Conservation (phyloP, 106 monocot species). For the Platanthera zijinensis region DNA sequence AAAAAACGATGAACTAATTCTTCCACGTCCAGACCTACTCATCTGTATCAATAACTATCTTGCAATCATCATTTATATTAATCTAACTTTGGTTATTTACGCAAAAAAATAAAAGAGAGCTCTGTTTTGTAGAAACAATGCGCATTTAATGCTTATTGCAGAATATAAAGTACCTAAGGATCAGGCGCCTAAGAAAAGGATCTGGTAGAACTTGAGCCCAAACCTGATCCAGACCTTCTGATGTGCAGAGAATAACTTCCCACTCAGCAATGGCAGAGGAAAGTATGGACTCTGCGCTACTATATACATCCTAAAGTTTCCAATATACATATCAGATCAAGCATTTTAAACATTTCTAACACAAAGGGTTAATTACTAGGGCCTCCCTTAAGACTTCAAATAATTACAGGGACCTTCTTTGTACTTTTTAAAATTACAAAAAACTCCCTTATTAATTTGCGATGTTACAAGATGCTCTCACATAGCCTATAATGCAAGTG, state of each 20-base stretch:
- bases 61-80: background rate
- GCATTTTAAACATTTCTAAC: background rate
- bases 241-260: constrained; percentile 76
- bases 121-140: background rate
- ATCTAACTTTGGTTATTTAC: background rate
- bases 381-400: no score
- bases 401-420: no score
- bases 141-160: background rate
- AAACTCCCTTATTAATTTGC: no score
- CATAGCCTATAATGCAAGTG: no score
- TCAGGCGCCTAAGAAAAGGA: constrained; percentile 80
- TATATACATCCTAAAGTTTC: constrained; percentile 45
- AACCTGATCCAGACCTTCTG: constrained; percentile 49
- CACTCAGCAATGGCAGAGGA: constrained; percentile 74
- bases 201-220: constrained; percentile 83
- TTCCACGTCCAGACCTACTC: background rate
- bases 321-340: constrained; percentile 12
- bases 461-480: no score
- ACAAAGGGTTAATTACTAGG: background rate
- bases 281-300: constrained; percentile 44
- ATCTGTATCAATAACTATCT: background rate
- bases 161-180: constrained; percentile 55
- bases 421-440: no score
- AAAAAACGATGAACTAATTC: background rate
- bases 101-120: background rate